A percentile compares a stretch with the other conserved stretches of the same genome.
Conservation (phyloP, 257 asterid genomes). For the Forsythia suspensa region DNA sequence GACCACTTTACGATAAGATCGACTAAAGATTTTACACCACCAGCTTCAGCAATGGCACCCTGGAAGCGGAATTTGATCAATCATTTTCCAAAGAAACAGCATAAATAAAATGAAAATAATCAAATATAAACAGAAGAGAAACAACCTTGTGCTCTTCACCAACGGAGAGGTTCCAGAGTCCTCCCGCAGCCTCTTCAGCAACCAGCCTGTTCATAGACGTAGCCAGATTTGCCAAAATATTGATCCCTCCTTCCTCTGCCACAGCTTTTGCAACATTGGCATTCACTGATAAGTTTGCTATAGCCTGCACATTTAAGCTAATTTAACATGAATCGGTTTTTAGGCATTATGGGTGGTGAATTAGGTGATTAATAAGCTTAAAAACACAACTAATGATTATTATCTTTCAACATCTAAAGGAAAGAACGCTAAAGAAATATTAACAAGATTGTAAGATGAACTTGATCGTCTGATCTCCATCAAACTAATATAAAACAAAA, state of each 20-base stretch:
- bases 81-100: background rate
- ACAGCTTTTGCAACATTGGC: conserved; percentile 85
- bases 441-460: background rate
- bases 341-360: conserved; percentile 3
- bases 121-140: conserved; percentile 9
- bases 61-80: conserved; percentile 25
- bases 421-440: background rate
- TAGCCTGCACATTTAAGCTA: conserved; percentile 54
- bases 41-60: conserved; percentile 82
- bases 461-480: background rate
- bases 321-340: conserved; percentile 4
- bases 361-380: conserved; percentile 12
- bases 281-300: conserved; percentile 76
- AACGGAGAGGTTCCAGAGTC: conserved; percentile 85
- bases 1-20: conserved; percentile 84
- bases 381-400: conserved; percentile 11
- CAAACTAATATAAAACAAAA: too few relatives aligned
- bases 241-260: conserved; percentile 89
- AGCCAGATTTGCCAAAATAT: conserved; percentile 59
- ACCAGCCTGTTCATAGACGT: conserved; percentile 73
- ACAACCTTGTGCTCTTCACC: conserved; percentile 87
- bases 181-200: conserved; percentile 93
- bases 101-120: background rate
- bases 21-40: conserved; percentile 80
- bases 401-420: conserved; percentile 1